phyloP scores from a whole-genome alignment of 768 basidiomycete species.

The Xerocomellus chrysenteron region DNA sequence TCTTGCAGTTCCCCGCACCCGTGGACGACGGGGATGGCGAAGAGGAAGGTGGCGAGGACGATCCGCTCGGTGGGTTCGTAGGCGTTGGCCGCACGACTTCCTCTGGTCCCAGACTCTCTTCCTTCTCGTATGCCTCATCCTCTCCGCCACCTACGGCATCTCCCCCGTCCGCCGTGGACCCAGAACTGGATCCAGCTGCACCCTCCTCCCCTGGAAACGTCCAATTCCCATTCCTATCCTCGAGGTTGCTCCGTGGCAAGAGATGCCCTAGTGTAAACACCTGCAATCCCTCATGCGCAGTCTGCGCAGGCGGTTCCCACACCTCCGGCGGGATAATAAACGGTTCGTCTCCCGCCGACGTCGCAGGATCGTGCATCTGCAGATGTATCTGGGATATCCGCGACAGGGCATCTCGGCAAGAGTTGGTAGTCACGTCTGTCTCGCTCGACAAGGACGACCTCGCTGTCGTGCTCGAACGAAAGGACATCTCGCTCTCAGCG shows the following conservation, averaged over 20 bases:
- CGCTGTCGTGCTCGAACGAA: conserved; percentile 24
- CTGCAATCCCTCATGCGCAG: conserved; percentile 63
- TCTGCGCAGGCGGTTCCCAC: conserved; percentile 30
- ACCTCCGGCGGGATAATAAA: conserved; percentile 27
- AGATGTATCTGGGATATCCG: conserved; percentile 51
- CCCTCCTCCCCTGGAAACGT: conserved; percentile 43
- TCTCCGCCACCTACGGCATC: conserved; percentile 21
- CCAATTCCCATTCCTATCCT: conserved; percentile 61
- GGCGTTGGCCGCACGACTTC: conserved; percentile 44
- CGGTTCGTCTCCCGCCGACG: conserved; percentile 29
- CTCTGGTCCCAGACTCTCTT: conserved; percentile 31
- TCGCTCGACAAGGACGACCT: conserved; percentile 20
- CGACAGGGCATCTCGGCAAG: conserved; percentile 46
- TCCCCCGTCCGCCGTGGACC: conserved; percentile 18
- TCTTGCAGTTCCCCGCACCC: conserved; percentile 31
- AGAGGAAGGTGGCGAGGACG: conserved; percentile 17
- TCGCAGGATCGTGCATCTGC: conserved; percentile 34
- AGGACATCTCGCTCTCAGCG: conserved; percentile 41
- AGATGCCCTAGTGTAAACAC: conserved; percentile 81
- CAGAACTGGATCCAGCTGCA: conserved; percentile 8
- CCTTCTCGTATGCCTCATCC: conserved; percentile 25
- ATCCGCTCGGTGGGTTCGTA: conserved; percentile 20
- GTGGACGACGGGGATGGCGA: conserved; percentile 14
- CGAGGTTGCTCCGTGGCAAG: conserved; percentile 53
- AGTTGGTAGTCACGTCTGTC: conserved; percentile 10